These are phyloP conservation scores for Collybia nuda DNA, from an alignment of 768 basidiomycete genomes.

Conservation along the genomic window DNA sequence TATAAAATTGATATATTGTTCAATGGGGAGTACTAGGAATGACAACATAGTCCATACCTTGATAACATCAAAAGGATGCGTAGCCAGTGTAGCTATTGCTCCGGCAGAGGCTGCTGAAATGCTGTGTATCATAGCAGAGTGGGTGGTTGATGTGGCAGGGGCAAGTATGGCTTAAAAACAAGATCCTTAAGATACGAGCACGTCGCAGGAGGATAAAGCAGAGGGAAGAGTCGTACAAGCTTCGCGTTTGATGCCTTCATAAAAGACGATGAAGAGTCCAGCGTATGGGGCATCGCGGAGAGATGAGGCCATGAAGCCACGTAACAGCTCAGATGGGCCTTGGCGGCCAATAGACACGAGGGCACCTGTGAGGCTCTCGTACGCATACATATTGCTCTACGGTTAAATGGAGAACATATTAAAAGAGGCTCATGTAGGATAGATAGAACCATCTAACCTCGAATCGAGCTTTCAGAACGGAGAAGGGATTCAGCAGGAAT, in stretches of 20 bases:
- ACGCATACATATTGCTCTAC: slow-evolving; percentile 79
- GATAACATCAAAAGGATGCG: slow-evolving; percentile 93
- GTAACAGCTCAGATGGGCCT: slow-evolving; percentile 80
- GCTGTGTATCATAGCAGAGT: slow-evolving; percentile 56
- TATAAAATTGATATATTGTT: slow-evolving; percentile 24
- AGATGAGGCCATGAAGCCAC: slow-evolving; percentile 84
- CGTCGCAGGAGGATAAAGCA: slow-evolving; percentile 4
- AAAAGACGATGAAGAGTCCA: slow-evolving; percentile 84
- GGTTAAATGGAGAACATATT: not conserved
- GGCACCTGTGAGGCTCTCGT: slow-evolving; percentile 60
- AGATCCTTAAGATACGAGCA: slow-evolving; percentile 1
- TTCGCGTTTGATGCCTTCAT: slow-evolving; percentile 83
- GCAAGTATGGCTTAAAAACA: slow-evolving; percentile 36
- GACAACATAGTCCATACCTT: slow-evolving; percentile 51
- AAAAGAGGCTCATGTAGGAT: too few species aligned
- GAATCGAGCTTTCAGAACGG: slow-evolving; percentile 88
- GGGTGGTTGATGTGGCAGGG: slow-evolving; percentile 39
- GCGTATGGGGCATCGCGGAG: slow-evolving; percentile 95
- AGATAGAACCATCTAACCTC: slow-evolving; percentile 53
- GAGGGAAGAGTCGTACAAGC: slow-evolving; percentile 43
- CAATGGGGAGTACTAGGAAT: not conserved
- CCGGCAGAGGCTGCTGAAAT: slow-evolving; percentile 79
- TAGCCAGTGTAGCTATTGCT: slow-evolving; percentile 78
- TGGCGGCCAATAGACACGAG: slow-evolving; percentile 58
- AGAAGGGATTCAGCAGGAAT: slow-evolving; percentile 84